phyloP scores from a whole-genome alignment of 306 rosid species.

The Lupinus albus region DNA sequence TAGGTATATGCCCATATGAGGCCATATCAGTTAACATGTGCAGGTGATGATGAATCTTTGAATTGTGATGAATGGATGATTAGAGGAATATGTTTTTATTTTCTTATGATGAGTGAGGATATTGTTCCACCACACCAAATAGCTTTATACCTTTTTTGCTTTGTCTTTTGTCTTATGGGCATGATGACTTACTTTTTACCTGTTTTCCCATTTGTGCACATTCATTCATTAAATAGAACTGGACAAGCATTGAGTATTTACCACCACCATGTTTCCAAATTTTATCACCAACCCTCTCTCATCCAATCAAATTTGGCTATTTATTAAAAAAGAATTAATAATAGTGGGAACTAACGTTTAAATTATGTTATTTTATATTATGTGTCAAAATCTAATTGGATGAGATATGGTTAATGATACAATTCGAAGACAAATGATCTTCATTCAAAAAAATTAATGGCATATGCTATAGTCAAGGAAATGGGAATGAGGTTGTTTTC shows the following conservation, averaged over 20 bases:
- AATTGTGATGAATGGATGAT: conserved; percentile 11
- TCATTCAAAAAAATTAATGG: conserved; percentile 20
- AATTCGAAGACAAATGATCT: no score
- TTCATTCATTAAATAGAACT: conserved; percentile 31
- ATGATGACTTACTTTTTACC: conserved; percentile 32
- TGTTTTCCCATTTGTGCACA: conserved; percentile 29
- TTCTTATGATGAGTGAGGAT: conserved; percentile 33
- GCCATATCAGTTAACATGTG: conserved; percentile 9
- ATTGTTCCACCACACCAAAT: conserved; percentile 20
- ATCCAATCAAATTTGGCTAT: no score
- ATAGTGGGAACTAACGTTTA: no score
- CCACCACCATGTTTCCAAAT: no score
- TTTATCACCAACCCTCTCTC: no score
- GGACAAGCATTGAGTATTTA: conserved; percentile 31
- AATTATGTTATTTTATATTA: no score
- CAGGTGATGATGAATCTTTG: conserved; percentile 29
- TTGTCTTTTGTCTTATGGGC: conserved; percentile 14
- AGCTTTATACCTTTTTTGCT: conserved; percentile 13
- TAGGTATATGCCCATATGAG: conserved; percentile 24
- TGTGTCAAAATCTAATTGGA: no score
- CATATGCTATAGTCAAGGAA: conserved; percentile 4
- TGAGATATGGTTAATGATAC: no score
- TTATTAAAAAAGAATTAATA: no score
- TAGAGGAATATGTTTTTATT: conserved; percentile 41
- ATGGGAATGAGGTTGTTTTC: neutral